Evolutionary conservation across 441 rosid species (phyloP).

Genomic region (Populus hybrid): DNA sequence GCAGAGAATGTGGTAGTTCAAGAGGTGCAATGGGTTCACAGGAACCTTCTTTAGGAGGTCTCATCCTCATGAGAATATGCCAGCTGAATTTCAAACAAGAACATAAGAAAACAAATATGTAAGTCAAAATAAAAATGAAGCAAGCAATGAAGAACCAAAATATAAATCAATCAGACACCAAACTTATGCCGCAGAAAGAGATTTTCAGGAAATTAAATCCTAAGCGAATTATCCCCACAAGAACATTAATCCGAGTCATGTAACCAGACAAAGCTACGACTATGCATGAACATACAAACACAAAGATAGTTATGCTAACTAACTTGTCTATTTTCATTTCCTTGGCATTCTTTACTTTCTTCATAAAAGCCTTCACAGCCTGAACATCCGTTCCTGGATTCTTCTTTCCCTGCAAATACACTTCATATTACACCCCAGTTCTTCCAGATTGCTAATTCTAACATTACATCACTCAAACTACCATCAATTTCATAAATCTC

Average conservation of each 20-base stretch:
- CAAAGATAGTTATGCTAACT: constrained; percentile 1
- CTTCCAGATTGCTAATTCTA: neutral
- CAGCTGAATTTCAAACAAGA: constrained; percentile 46
- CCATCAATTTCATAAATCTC: neutral
- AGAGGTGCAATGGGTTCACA: constrained; percentile 94
- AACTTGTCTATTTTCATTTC: constrained; percentile 95
- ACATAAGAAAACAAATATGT: neutral
- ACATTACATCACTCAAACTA: neutral
- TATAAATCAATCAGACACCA: neutral
- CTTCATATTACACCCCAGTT: neutral
- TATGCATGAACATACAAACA: neutral
- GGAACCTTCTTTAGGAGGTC: constrained; percentile 52
- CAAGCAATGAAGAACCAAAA: neutral
- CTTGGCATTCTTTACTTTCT: constrained; percentile 62
- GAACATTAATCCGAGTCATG: neutral
- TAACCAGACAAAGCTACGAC: neutral
- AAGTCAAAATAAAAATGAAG: neutral
- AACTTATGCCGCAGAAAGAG: neutral
- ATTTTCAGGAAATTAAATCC: neutral
- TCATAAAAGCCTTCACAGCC: constrained; percentile 62
- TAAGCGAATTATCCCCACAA: neutral
- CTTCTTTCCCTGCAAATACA: constrained; percentile 72
- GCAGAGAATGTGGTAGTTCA: constrained; percentile 90
- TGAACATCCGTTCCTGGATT: constrained; percentile 77
- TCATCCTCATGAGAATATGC: constrained; percentile 94